Percentiles rank a stretch among this genome's conserved stretches.
Conservation (phyloP, 768 basidiomycete genomes). For the Auricularia sp. region DNA sequence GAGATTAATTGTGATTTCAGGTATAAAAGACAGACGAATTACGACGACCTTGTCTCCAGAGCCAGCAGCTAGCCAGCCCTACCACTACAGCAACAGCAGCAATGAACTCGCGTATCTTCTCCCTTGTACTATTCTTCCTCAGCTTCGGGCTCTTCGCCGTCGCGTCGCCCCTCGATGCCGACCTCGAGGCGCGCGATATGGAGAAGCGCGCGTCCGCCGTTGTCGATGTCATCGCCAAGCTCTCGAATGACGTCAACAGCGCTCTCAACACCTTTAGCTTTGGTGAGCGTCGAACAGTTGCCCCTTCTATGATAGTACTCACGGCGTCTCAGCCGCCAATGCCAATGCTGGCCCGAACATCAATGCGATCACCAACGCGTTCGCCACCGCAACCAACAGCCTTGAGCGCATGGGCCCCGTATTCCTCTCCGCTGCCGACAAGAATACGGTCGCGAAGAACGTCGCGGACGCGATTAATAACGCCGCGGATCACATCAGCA, state of each 20-base stretch:
- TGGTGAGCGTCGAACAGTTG: too few species aligned
- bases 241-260: not conserved
- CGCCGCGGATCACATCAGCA: not conserved
- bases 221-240: not conserved
- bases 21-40: too few species aligned
- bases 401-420: not conserved
- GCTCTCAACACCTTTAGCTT: too few species aligned
- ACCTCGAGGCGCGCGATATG: not conserved
- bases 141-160: not conserved
- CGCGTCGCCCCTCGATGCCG: not conserved
- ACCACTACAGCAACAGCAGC: not conserved
- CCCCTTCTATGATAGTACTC: too few species aligned
- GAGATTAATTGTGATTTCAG: too few species aligned
- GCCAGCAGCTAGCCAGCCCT: not conserved
- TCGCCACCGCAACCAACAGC: not conserved
- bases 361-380: not conserved
- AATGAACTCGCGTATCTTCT: not conserved
- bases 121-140: not conserved
- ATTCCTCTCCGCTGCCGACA: not conserved
- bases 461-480: not conserved
- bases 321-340: not conserved
- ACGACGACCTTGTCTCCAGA: too few species aligned
- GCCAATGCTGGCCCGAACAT: not conserved
- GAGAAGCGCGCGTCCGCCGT: not conserved
- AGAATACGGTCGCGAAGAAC: not conserved